Conservation (phyloP, 2,329 filamentous ascomycete species). For the Fusarium sp. region DNA sequence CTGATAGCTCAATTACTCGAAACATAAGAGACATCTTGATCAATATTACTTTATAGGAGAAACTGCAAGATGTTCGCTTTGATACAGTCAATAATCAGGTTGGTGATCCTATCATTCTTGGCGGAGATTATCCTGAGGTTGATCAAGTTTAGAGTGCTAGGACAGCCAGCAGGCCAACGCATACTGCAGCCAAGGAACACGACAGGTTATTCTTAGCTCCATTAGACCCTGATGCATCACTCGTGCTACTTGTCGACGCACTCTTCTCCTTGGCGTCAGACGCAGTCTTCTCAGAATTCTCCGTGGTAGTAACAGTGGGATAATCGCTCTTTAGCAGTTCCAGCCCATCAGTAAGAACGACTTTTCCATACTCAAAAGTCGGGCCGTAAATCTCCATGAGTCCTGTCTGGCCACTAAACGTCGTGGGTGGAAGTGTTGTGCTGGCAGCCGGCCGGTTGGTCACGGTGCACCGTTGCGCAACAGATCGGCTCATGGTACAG, state of each 20-base stretch:
- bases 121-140: too few species aligned
- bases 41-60: too few species aligned
- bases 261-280: background rate
- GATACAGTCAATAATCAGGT: too few species aligned
- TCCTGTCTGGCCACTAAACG: background rate
- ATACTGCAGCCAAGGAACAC: background rate
- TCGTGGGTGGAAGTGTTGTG: background rate
- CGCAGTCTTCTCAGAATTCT: background rate
- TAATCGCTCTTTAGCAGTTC: background rate
- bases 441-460: background rate
- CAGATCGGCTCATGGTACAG: conserved; percentile 2
- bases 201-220: fast-evolving
- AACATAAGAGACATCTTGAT: too few species aligned
- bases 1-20: too few species aligned
- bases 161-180: background rate
- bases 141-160: background rate
- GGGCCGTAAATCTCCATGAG: conserved; percentile 1
- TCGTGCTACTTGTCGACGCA: fast-evolving
- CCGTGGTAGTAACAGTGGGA: background rate
- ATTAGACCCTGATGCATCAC: background rate
- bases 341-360: background rate
- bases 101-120: too few species aligned
- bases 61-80: too few species aligned
- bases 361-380: background rate
- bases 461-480: background rate